phyloP scores from a whole-genome alignment of 495 filamentous ascomycete species.

The Clavariopsis aquatica region DNA sequence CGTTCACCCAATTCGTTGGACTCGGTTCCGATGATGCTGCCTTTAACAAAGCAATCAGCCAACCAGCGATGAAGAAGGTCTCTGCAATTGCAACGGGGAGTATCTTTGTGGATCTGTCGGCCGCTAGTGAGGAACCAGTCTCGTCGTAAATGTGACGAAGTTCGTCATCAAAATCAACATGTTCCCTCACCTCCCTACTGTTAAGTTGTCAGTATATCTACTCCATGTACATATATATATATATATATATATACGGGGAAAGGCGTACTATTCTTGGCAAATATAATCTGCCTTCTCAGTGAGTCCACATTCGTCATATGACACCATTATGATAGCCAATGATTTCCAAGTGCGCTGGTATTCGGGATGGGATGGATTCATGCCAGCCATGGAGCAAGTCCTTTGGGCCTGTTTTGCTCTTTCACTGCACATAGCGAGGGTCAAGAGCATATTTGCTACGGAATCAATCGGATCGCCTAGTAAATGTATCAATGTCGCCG shows the following conservation, averaged over 20 bases:
- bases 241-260: background rate
- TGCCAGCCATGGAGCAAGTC: background rate
- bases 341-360: slow-evolving; percentile 22
- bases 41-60: slow-evolving; percentile 18
- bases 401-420: slow-evolving; percentile 8
- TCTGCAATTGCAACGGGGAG: slow-evolving; percentile 23
- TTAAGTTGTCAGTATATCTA: background rate
- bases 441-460: slow-evolving; percentile 17
- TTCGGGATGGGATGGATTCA: slow-evolving; percentile 1
- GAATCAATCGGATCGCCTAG: slow-evolving; percentile 27
- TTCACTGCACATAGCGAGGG: slow-evolving; percentile 8
- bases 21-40: slow-evolving; percentile 14
- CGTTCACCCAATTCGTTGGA: slow-evolving; percentile 20
- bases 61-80: slow-evolving; percentile 18
- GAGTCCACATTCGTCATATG: slow-evolving; percentile 24
- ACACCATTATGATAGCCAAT: slow-evolving; percentile 21
- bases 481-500: slow-evolving; percentile 5
- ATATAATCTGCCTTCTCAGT: slow-evolving; percentile 1
- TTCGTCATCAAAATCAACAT: slow-evolving; percentile 1
- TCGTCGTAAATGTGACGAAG: slow-evolving; percentile 20
- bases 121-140: slow-evolving; percentile 15
- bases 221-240: background rate
- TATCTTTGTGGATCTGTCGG: slow-evolving; percentile 14
- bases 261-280: slow-evolving; percentile 6
- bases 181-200: background rate